phyloP scores from a whole-genome alignment of 352 stramenopile species.

The Peronospora destructor region DNA sequence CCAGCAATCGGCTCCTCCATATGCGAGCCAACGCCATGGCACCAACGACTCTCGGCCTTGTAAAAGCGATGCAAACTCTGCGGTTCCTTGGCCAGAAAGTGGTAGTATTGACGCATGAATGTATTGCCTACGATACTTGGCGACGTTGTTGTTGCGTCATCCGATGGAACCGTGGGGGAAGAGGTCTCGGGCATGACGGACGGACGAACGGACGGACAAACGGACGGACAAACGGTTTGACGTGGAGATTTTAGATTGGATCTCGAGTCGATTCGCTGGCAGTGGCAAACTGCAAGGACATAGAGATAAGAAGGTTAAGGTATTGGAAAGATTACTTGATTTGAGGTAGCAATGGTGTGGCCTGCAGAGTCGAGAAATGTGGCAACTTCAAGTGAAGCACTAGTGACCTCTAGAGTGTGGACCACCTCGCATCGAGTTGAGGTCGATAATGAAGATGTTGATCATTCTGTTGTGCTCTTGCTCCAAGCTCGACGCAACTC shows the following conservation, averaged over 20 bases:
- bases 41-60: constrained; percentile 80
- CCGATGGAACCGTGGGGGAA: constrained; percentile 18
- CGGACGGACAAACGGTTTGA: background rate
- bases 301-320: constrained; percentile 1
- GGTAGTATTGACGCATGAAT: constrained; percentile 88
- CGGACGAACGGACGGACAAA: background rate
- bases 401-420: no score
- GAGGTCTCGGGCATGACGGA: constrained; percentile 44
- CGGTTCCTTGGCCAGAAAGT: constrained; percentile 78
- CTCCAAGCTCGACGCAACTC: no score
- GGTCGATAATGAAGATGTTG: no score
- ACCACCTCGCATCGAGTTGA: no score
- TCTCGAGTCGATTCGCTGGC: constrained; percentile 10
- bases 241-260: constrained; percentile 31
- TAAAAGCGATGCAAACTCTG: constrained; percentile 85
- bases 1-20: constrained; percentile 76
- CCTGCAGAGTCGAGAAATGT: no score
- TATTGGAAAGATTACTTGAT: no score
- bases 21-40: constrained; percentile 68
- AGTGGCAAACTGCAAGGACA: constrained; percentile 1
- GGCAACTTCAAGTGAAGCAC: no score
- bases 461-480: no score
- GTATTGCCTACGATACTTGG: constrained; percentile 72
- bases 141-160: constrained; percentile 40
- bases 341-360: no score